Base-by-base conservation (phyloP, 208 protist genomes). In the Phytomonas serpens region DNA sequence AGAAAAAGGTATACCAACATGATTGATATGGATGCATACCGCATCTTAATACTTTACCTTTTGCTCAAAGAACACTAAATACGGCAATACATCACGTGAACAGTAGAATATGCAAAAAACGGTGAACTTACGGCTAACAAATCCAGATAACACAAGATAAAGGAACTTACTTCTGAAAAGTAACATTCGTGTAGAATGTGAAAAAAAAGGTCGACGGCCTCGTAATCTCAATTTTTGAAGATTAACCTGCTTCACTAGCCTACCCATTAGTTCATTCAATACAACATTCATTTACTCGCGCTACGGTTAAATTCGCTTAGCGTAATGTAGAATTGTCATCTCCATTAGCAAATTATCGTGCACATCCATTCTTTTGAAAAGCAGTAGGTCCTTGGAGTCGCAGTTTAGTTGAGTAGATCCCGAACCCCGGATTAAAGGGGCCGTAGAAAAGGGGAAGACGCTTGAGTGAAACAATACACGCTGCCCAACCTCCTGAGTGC, bases 281-380 rank as follows among this genome's bases (percentile, higher is more conserved):
- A 47, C 9, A 11, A 1, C 40, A 76, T 98, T 97, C 2, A 88
- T 83, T 0, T 83, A 76, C 14, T 88, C 86, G 96, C 97, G 98
- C 32, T 95, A 84, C 5, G 86, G 87, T 52, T 98, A 87, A 52
- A 99, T 93, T 29, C 78, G 78, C 75, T 87, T 87, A 0, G 97
- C 98, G 67, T 90, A 96, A 31, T 95, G 89, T 29, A 98, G 80
- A 82, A 99, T 99, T 31, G 96, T 92, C 77, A 92, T 93, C 76
- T 99, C 98, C 0, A 97, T 99, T 27, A 97, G 57, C 11, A 97
- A 97, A 78, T 99, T 99, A 82, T 99, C 99, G 84, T 97, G 99
- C 38, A 99, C 76, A 79, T 99, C 97, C 71, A 99, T 99, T 14
- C 97, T 99, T 83, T 99, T 99, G 14, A 97, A 97, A n/a, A 11